These are phyloP conservation scores for Dactylellina sp. DNA, from an alignment of 2,329 filamentous ascomycete species.

Conservation along the genomic window DNA sequence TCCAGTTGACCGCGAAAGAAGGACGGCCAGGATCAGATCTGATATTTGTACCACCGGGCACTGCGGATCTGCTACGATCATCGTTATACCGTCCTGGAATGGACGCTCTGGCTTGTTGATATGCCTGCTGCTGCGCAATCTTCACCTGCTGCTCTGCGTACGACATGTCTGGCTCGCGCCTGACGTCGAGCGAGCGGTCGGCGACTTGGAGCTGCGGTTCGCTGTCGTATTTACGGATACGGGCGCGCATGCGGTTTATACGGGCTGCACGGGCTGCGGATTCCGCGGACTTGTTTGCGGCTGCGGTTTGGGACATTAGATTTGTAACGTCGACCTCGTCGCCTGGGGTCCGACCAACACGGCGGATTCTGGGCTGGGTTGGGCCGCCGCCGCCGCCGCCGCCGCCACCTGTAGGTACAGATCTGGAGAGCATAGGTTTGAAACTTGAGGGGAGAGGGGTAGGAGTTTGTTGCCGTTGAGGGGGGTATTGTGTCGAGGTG, in stretches of 20 bases:
- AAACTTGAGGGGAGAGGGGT: constrained; percentile 7
- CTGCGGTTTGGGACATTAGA: constrained; percentile 6
- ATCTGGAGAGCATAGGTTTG: constrained; percentile 1
- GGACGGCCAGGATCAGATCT: background rate
- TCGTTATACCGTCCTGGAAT: no score
- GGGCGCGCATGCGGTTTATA: constrained; percentile 7
- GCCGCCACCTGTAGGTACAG: no score
- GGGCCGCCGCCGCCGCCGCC: no score
- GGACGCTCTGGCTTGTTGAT: background rate
- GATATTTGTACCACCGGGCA: no score
- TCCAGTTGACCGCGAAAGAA: background rate
- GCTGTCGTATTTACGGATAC: constrained; percentile 10
- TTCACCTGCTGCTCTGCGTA: constrained; percentile 24
- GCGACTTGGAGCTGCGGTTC: constrained; percentile 9
- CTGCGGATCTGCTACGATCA: background rate
- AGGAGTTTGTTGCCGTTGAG: constrained; percentile 4
- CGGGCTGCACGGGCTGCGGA: constrained; percentile 2
- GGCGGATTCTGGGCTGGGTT: constrained; percentile 1
- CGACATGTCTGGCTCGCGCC: background rate
- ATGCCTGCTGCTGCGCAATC: constrained; percentile 26
- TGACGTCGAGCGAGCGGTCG: background rate
- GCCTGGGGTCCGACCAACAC: background rate
- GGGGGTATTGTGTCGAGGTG: constrained; percentile 8
- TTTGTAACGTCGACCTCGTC: background rate
- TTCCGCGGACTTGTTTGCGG: background rate